Evolutionary conservation across 1,139 yeast genomes (phyloP).

Genomic region (Spencermartinsiella ligniputridi): DNA sequence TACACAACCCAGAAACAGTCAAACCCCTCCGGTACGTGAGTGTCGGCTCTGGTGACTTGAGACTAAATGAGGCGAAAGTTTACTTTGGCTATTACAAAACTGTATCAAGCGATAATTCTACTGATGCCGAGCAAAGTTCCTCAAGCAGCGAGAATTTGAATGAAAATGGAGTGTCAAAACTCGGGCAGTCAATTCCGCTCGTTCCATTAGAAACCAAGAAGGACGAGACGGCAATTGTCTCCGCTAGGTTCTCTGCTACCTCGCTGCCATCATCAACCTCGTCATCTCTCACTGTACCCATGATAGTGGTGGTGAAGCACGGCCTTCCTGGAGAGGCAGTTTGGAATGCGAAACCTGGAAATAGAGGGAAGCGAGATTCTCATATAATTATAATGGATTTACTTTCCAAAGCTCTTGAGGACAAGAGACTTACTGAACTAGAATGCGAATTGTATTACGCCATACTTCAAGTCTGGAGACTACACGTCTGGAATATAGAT

Average conservation of each 20-base stretch:
- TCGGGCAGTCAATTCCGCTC: background rate
- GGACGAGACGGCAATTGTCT: background rate
- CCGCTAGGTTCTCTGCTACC: conserved; percentile 52
- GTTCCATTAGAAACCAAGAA: background rate
- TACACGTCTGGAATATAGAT: conserved; percentile 32
- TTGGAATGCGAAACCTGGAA: conserved; percentile 37
- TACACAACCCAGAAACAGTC: conserved; percentile 25
- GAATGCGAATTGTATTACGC: conserved; percentile 33
- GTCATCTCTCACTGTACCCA: conserved; percentile 53
- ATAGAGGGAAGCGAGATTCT: conserved; percentile 37
- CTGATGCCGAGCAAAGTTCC: background rate
- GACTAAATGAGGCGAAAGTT: conserved; percentile 31
- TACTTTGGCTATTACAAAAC: conserved; percentile 31
- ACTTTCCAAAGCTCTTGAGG: conserved; percentile 36
- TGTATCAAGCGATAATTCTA: background rate
- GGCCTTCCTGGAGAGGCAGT: conserved; percentile 36
- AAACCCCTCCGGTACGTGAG: conserved; percentile 29
- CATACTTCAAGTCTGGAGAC: conserved; percentile 29
- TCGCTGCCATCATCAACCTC: conserved; percentile 6
- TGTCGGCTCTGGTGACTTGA: conserved; percentile 30
- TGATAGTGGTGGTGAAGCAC: conserved; percentile 31
- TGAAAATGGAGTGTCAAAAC: background rate
- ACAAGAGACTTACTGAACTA: conserved; percentile 33
- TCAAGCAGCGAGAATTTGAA: background rate
- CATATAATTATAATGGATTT: conserved; percentile 35